Base-by-base conservation (phyloP, 257 asterid species). In the Nicotiana tomentosiformis region DNA sequence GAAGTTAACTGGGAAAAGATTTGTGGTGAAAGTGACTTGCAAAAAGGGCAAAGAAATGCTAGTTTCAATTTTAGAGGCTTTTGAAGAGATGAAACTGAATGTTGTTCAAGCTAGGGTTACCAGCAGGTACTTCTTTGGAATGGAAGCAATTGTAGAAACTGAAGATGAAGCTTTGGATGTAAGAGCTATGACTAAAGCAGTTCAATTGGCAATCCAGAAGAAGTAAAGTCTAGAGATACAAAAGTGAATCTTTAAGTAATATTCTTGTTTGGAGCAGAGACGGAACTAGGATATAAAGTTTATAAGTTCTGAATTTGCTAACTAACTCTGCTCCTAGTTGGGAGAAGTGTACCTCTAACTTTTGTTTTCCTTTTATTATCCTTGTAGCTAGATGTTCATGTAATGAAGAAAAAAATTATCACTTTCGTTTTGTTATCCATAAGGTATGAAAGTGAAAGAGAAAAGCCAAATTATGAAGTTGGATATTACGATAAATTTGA, bases 121-220 rank as follows among this genome's bases (percentile, higher is more conserved):
- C 55, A 87, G 89, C 90, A 89, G 86, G 11, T 84, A 88, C 84
- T 84, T 91, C 55, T 94, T 94, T 55, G 85, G 83, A 12, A 86
- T 94, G 96, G 96, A 91, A 86, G 97, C 97, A 65, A 86, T 91
- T 86, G 86, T 92, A 8, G 92, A 89, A 84, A 89, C 89, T 70
- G 80, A 83, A 23, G 33, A 82, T 56, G 81, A 77, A 49, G 80
- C 26, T 77, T 7, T 88, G 57, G 93, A 89, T 66, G 89, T 85
- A 0, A 37, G 78, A 23, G 66, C 78, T 81, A 81, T 94, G 70
- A 89, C 82, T 78, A 81, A 78, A 58, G 87, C 91, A 23, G 79
- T 93, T 67, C 83, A 88, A 80, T 84, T 77, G 37, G 89, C 90
- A 67, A 77, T 94, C 83, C 90, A 78, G 32, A 86, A 78, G 32